Percentiles rank a stretch among this genome's conserved stretches.
phyloP scores from a whole-genome alignment of 2,329 filamentous ascomycete species.

The Aspergillus neoniger region DNA sequence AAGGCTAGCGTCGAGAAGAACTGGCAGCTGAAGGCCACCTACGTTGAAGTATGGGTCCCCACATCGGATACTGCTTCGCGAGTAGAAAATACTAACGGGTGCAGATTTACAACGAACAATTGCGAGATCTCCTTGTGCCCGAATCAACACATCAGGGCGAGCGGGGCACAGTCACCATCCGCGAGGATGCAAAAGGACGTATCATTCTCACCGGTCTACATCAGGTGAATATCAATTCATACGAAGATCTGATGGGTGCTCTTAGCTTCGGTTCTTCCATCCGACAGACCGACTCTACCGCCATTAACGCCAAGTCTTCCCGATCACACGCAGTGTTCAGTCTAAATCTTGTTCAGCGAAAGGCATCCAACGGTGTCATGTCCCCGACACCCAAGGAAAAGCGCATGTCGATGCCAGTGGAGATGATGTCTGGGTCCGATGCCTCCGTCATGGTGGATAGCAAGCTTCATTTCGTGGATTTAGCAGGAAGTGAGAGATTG shows the following conservation, averaged over 20 bases:
- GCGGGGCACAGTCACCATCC: constrained; percentile 79
- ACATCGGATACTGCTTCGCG: neutral
- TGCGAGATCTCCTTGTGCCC: constrained; percentile 83
- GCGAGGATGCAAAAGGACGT: constrained; percentile 91
- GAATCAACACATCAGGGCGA: constrained; percentile 71
- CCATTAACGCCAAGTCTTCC: constrained; percentile 96
- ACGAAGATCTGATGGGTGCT: constrained; percentile 85
- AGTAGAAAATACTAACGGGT: constrained; percentile 7
- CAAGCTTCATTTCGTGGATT: constrained; percentile 97
- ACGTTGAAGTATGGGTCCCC: constrained; percentile 63
- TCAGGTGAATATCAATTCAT: constrained; percentile 84
- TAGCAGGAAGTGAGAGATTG: constrained; percentile 92
- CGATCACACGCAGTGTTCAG: constrained; percentile 97
- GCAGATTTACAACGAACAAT: constrained; percentile 94
- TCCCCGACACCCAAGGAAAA: constrained; percentile 71
- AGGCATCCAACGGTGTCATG: constrained; percentile 48
- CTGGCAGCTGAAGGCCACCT: constrained; percentile 92
- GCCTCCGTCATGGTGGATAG: constrained; percentile 83
- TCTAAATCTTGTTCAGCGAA: constrained; percentile 83
- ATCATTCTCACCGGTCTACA: constrained; percentile 90
- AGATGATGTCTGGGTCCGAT: constrained; percentile 68
- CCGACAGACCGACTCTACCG: constrained; percentile 93
- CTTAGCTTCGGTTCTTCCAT: constrained; percentile 92
- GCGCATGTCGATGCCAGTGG: constrained; percentile 81
- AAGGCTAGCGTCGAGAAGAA: constrained; percentile 63